Percentiles rank a stretch among this genome's conserved stretches.
These are phyloP conservation scores for Backusella psychrophila DNA, from an alignment of 192 early-diverging fungal genomes.

Conservation along the genomic window DNA sequence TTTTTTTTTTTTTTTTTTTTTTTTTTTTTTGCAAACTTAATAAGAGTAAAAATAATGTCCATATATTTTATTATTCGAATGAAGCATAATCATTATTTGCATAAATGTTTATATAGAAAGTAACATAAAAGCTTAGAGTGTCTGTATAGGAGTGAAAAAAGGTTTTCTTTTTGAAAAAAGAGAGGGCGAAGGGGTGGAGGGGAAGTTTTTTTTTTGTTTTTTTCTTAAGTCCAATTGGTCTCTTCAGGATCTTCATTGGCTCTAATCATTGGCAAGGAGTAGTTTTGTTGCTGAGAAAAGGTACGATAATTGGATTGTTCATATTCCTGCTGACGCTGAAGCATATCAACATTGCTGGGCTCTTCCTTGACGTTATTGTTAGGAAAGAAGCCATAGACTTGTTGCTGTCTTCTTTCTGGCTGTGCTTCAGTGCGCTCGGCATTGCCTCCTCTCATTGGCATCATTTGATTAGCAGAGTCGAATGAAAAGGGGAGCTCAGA, in stretches of 20 bases:
- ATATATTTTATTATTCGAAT: too few relatives aligned
- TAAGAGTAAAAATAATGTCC: too few relatives aligned
- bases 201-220: too few relatives aligned
- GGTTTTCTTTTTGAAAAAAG: too few relatives aligned
- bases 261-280: conserved; percentile 17
- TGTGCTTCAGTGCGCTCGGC: not conserved
- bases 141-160: too few relatives aligned
- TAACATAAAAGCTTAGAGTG: too few relatives aligned
- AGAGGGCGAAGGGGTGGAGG: too few relatives aligned
- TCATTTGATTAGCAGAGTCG: conserved; percentile 4
- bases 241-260: conserved; percentile 13
- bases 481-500: conserved; percentile 10
- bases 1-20: too few relatives aligned
- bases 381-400: not conserved
- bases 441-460: not conserved
- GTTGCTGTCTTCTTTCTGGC: not conserved
- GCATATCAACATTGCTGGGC: not conserved
- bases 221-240: not conserved
- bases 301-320: conserved; percentile 6
- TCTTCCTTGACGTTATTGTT: conserved; percentile 9
- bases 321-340: conserved; percentile 6
- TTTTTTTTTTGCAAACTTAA: too few relatives aligned
- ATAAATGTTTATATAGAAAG: too few relatives aligned
- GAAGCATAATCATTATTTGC: too few relatives aligned
- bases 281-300: conserved; percentile 2